Base-by-base conservation (phyloP, 768 basidiomycete genomes). In the Lepiota venenata region DNA sequence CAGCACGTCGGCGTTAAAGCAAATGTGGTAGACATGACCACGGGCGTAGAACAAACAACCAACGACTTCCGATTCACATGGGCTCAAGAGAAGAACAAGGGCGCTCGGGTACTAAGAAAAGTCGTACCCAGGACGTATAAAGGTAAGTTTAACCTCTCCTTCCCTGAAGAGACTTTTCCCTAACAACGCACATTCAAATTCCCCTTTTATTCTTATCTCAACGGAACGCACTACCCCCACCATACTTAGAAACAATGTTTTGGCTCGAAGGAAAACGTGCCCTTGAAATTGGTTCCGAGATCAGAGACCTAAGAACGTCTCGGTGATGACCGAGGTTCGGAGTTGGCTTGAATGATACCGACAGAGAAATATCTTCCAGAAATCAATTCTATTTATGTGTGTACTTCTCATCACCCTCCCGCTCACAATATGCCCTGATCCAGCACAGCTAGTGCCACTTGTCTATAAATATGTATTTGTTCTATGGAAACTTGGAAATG, bases 261-360 rank as follows among this genome's bases (percentile, higher is more conserved):
- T 93, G 89, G 85, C 69, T 93, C 20, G 91, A 93, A 66, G 90
- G 86, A 0, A 81, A 79, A 55, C 75, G 91, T 4, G 83, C 88
- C 2, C 71, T 91, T 6, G 84, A 85, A 63, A 69, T 88, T 41
- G 88, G 88, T 3, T 77, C 78, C 29, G 82, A 85, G 61, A 88
- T 92, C 29, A 62, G 74, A 40, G 69, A 18, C 59, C 58, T 25
- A 42, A 57, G 54, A 56, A 44, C 41, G 3, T 32, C 32, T 27
- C 21, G 27, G 32, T 25, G 32, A 40, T 11, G 10, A 32, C 10
- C 4, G 32, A 8, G 32, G 3, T 32, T 25, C 8, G 32, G 32
- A 32, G 32, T 32, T 32, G 9, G 32, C 8, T 5, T 32, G 32
- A 32, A 32, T 32, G n/a, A 32, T 7, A 32, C 32, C 32, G 27